A percentile compares a stretch with the other conserved stretches of the same genome.
Evolutionary conservation across 2,329 filamentous ascomycete genomes (phyloP).

Genomic region (Neofusicoccum sp.): DNA sequence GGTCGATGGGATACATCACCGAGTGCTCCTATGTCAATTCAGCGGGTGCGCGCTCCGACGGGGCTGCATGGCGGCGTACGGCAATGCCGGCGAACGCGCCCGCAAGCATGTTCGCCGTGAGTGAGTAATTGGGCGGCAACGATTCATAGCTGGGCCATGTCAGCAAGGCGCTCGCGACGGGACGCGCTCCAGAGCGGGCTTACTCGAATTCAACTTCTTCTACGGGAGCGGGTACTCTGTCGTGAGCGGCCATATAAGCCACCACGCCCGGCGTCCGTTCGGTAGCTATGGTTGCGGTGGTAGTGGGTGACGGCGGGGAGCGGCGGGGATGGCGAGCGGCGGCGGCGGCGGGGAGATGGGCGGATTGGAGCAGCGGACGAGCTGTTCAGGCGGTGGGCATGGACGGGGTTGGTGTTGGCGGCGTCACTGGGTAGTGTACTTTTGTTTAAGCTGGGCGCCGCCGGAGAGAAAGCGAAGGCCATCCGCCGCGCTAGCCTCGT

Average conservation of each 20-base stretch:
- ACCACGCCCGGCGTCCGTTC: conserved; percentile 35
- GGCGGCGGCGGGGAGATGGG: conserved; percentile 9
- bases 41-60: conserved; percentile 22
- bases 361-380: conserved; percentile 2
- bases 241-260: conserved; percentile 43
- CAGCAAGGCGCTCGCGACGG: conserved; percentile 22
- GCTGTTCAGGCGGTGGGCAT: background rate
- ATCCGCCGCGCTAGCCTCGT: conserved; percentile 12
- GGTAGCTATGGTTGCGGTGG: conserved; percentile 27
- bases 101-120: conserved; percentile 91
- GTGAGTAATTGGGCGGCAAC: conserved; percentile 89
- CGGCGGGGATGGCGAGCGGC: background rate
- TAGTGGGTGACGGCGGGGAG: background rate
- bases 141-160: conserved; percentile 71
- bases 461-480: conserved; percentile 14
- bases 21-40: conserved; percentile 74
- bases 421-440: conserved; percentile 1
- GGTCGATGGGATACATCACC: conserved; percentile 98
- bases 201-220: conserved; percentile 44
- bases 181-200: conserved; percentile 20
- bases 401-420: background rate
- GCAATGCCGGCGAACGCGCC: conserved; percentile 97
- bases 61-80: conserved; percentile 53
- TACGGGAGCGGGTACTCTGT: conserved; percentile 31
- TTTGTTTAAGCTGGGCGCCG: conserved; percentile 16